A percentile compares a stretch with the other conserved stretches of the same genome.
These are phyloP conservation scores for Colletotrichum spinosum DNA, from an alignment of 2,329 filamentous ascomycete genomes.

Conservation along the genomic window DNA sequence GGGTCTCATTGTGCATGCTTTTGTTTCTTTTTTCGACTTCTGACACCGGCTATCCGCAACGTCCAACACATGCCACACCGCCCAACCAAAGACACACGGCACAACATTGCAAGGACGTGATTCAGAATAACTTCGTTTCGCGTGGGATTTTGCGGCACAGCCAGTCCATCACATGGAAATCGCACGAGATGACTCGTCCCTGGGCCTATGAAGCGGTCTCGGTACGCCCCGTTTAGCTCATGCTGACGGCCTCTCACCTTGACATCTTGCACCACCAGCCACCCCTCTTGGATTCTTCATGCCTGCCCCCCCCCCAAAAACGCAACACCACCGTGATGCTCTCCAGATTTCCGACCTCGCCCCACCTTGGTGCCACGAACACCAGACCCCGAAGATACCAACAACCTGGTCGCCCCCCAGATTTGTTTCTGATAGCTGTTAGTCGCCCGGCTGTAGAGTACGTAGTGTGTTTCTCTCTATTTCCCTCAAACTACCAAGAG, in stretches of 20 bases:
- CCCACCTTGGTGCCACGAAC: slow-evolving; percentile 24
- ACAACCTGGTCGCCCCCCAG: slow-evolving; percentile 28
- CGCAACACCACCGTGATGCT: slow-evolving; percentile 30
- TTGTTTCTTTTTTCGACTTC: slow-evolving; percentile 24
- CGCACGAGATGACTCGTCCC: slow-evolving; percentile 18
- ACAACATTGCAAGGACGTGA: neutral
- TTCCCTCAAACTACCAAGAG: neutral
- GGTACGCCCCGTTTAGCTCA: neutral
- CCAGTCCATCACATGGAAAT: slow-evolving; percentile 12
- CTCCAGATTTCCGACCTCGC: slow-evolving; percentile 30
- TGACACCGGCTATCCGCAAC: slow-evolving; percentile 29
- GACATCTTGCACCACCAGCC: neutral
- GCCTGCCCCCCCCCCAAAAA: neutral
- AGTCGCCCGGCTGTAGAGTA: slow-evolving; percentile 9
- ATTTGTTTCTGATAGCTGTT: slow-evolving; percentile 19
- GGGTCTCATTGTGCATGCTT: neutral
- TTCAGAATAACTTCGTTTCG: slow-evolving; percentile 11
- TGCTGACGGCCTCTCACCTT: slow-evolving; percentile 11
- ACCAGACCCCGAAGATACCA: slow-evolving; percentile 31
- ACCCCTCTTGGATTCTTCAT: neutral
- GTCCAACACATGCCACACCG: slow-evolving; percentile 5
- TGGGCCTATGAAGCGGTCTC: slow-evolving; percentile 10
- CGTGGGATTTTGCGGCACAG: slow-evolving; percentile 26
- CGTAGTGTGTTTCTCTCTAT: slow-evolving; percentile 1
- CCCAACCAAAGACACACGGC: neutral